Conservation (phyloP, 164 flowering plant species). For the Taxillus chinensis region DNA sequence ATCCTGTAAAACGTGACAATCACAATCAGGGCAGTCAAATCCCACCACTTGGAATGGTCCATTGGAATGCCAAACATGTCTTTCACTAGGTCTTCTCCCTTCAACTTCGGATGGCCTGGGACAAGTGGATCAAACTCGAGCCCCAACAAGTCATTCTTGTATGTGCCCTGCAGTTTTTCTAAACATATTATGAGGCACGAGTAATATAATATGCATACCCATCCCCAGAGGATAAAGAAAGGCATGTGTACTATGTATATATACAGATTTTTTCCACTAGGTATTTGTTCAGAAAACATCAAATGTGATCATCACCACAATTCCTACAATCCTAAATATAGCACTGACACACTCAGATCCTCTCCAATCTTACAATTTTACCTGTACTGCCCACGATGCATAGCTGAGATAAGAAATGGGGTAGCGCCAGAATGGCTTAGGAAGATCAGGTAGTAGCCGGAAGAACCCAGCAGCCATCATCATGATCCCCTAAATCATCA, state of each 20-base stretch:
- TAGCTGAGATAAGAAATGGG: conserved; percentile 66
- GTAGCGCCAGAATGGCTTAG: conserved; percentile 76
- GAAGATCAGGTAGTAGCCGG: conserved; percentile 68
- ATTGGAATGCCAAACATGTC: not conserved
- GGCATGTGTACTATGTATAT: too few species aligned
- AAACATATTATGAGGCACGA: too few species aligned
- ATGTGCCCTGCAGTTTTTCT: not conserved
- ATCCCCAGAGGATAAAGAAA: too few species aligned
- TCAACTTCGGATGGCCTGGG: not conserved
- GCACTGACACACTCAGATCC: too few species aligned
- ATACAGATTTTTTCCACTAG: too few species aligned
- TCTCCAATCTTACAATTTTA: conserved; percentile 9
- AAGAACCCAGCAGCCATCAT: conserved; percentile 87
- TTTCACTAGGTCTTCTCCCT: not conserved
- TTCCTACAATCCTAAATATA: too few species aligned
- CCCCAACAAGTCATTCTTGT: not conserved
- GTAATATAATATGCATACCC: too few species aligned
- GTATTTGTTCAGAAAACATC: too few species aligned
- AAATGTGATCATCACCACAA: too few species aligned
- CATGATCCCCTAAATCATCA: conserved; percentile 46
- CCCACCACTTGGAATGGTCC: not conserved
- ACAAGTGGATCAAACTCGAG: not conserved
- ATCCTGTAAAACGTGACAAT: not conserved
- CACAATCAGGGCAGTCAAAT: not conserved
- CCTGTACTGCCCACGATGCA: conserved; percentile 79